A percentile compares a stretch with the other conserved stretches of the same genome.
Conservation (phyloP, 2,329 filamentous ascomycete genomes). For the Laburnicola sp. region DNA sequence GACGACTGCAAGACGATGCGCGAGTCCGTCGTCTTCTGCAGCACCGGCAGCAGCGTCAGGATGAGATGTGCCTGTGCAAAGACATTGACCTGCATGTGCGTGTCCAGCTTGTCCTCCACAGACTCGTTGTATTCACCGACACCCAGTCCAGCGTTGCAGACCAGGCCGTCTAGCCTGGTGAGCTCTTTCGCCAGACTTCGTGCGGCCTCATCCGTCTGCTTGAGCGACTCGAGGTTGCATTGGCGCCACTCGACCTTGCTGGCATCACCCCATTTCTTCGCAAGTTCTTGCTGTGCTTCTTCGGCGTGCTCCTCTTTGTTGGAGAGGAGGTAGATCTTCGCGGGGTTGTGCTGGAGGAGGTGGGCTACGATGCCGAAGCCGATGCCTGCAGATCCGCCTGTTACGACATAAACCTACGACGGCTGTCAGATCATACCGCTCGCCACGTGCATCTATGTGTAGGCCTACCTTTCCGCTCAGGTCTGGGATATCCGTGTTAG, state of each 20-base stretch:
- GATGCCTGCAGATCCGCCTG: conserved; percentile 55
- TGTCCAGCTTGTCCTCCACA: conserved; percentile 53
- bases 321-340: conserved; percentile 54
- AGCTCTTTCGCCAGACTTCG: conserved; percentile 48
- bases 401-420: conserved; percentile 51
- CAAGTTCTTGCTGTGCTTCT: conserved; percentile 49
- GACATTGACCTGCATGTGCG: conserved; percentile 56
- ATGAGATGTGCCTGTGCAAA: conserved; percentile 55
- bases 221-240: conserved; percentile 53
- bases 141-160: conserved; percentile 56
- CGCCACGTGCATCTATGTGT: neutral
- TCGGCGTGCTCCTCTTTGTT: conserved; percentile 55
- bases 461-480: conserved; percentile 42
- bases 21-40: conserved; percentile 51
- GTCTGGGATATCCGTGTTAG: conserved; percentile 47
- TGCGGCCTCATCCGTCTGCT: conserved; percentile 52
- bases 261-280: conserved; percentile 48
- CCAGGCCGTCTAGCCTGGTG: conserved; percentile 50
- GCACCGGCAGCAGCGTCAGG: conserved; percentile 51
- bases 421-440: neutral
- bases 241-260: conserved; percentile 51
- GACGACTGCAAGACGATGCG: conserved; percentile 56
- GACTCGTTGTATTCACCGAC: conserved; percentile 55
- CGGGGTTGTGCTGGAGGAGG: conserved; percentile 54
- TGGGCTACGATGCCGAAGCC: conserved; percentile 58